Evolutionary conservation across 495 filamentous ascomycete genomes (phyloP).

Genomic region (Neurospora intermedia): DNA sequence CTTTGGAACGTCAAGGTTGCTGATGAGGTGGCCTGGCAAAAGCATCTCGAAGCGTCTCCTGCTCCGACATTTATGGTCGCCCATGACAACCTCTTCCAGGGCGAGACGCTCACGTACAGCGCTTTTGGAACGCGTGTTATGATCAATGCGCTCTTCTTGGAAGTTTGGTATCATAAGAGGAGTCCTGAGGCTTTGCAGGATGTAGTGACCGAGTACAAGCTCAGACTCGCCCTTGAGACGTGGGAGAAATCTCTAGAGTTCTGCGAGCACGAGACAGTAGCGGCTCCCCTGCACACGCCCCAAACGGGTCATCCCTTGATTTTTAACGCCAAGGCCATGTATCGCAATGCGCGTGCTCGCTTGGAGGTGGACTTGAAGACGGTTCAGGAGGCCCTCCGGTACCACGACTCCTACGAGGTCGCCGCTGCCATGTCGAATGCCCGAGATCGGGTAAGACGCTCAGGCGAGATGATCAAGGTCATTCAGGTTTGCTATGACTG

Average conservation of each 20-base stretch:
- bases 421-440: slow-evolving; percentile 93
- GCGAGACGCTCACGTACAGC: slow-evolving; percentile 83
- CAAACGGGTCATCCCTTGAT: slow-evolving; percentile 97
- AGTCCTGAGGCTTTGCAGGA: slow-evolving; percentile 92
- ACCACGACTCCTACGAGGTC: slow-evolving; percentile 94
- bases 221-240: slow-evolving; percentile 87
- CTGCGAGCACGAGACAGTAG: slow-evolving; percentile 84
- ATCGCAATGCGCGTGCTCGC: slow-evolving; percentile 84
- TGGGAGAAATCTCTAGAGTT: slow-evolving; percentile 95
- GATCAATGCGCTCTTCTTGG: slow-evolving; percentile 97
- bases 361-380: slow-evolving; percentile 91
- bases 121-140: slow-evolving; percentile 96
- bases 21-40: slow-evolving; percentile 76
- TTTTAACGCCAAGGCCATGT: slow-evolving; percentile 98
- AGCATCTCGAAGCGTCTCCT: slow-evolving; percentile 57
- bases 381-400: slow-evolving; percentile 91
- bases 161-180: slow-evolving; percentile 98
- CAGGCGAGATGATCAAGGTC: slow-evolving; percentile 95
- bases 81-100: slow-evolving; percentile 89
- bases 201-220: slow-evolving; percentile 96
- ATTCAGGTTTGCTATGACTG: slow-evolving; percentile 97
- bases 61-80: slow-evolving; percentile 83
- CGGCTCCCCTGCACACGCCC: slow-evolving; percentile 84
- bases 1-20: slow-evolving; percentile 80
- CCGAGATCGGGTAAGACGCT: slow-evolving; percentile 84